Evolutionary conservation across 768 basidiomycete species (phyloP).

Genomic region (Boletellus sp.): DNA sequence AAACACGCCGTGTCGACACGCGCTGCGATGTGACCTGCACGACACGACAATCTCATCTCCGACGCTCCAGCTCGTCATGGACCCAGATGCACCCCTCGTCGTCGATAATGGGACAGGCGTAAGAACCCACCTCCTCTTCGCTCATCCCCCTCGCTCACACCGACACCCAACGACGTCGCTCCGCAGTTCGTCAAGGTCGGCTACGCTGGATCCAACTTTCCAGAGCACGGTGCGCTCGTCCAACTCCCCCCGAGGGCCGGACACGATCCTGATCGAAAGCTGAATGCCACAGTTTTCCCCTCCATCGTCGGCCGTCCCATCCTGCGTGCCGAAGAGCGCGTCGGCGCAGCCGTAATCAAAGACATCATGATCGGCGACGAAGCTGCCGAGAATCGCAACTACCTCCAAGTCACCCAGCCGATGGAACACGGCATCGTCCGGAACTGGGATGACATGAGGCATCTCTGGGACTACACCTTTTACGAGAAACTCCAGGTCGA

Average conservation of each 20-base stretch:
- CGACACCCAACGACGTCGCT: not conserved
- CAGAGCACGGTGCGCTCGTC: constrained; percentile 70
- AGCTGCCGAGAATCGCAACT: constrained; percentile 89
- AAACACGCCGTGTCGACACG: constrained; percentile 24
- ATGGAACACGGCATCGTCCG: constrained; percentile 99
- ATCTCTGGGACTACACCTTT: constrained; percentile 98
- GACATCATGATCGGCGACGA: constrained; percentile 99
- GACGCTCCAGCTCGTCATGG: constrained; percentile 20
- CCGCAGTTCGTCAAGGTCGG: constrained; percentile 86
- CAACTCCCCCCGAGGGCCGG: not conserved
- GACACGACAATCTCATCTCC: not conserved
- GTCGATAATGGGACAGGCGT: constrained; percentile 91
- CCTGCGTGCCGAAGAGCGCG: constrained; percentile 93
- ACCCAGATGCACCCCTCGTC: constrained; percentile 52
- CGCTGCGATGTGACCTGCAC: not conserved
- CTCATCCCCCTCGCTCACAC: not conserved
- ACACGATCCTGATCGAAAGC: not conserved
- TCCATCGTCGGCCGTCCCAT: constrained; percentile 97
- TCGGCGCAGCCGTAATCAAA: constrained; percentile 81
- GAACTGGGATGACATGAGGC: constrained; percentile 99
- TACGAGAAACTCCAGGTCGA: constrained; percentile 91
- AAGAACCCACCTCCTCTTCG: constrained; percentile 30
- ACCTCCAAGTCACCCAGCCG: constrained; percentile 94
- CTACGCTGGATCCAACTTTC: constrained; percentile 91
- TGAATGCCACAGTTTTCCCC: constrained; percentile 68